Percentiles rank a stretch among this genome's conserved stretches.
These are phyloP conservation scores for Erysimum pusillum DNA, from an alignment of 441 rosid species.

Conservation along the genomic window DNA sequence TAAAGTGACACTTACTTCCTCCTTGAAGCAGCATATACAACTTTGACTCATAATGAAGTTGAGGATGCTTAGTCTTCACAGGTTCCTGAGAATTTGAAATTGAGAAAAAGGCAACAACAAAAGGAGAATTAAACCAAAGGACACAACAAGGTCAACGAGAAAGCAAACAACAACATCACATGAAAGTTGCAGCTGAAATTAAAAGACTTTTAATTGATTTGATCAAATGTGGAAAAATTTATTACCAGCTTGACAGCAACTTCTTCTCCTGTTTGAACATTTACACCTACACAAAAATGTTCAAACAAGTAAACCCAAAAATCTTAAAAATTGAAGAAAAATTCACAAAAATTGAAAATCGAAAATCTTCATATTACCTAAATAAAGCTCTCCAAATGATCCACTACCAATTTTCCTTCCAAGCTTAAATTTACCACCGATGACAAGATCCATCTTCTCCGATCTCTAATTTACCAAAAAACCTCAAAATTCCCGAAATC, in stretches of 20 bases:
- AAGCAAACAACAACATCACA: slow-evolving; percentile 33
- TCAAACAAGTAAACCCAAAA: slow-evolving; percentile 31
- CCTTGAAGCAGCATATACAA: slow-evolving; percentile 97
- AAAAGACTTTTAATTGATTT: not conserved
- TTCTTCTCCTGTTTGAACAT: slow-evolving; percentile 65
- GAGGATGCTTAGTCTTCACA: slow-evolving; percentile 96
- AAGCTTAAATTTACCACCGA: slow-evolving; percentile 63
- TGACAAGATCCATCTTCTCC: slow-evolving; percentile 58
- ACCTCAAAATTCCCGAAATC: not conserved
- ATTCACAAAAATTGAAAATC: not conserved
- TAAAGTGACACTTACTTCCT: slow-evolving; percentile 73
- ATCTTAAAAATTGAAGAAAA: not conserved
- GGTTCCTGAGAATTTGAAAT: slow-evolving; percentile 65
- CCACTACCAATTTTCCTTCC: slow-evolving; percentile 73
- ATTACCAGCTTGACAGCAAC: slow-evolving; percentile 65
- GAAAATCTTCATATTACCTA: slow-evolving; percentile 41
- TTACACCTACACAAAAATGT: slow-evolving; percentile 50
- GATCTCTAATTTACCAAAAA: slow-evolving; percentile 40
- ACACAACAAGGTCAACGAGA: slow-evolving; percentile 3
- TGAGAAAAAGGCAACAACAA: not conserved
- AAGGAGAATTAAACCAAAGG: not conserved
- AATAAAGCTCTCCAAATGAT: slow-evolving; percentile 69
- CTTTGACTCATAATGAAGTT: slow-evolving; percentile 97
- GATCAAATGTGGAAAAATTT: slow-evolving; percentile 17
- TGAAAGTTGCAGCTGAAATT: slow-evolving; percentile 32